phyloP scores from a whole-genome alignment of 192 early-diverging fungal genomes.

The Globomyces pollinis-pini region DNA sequence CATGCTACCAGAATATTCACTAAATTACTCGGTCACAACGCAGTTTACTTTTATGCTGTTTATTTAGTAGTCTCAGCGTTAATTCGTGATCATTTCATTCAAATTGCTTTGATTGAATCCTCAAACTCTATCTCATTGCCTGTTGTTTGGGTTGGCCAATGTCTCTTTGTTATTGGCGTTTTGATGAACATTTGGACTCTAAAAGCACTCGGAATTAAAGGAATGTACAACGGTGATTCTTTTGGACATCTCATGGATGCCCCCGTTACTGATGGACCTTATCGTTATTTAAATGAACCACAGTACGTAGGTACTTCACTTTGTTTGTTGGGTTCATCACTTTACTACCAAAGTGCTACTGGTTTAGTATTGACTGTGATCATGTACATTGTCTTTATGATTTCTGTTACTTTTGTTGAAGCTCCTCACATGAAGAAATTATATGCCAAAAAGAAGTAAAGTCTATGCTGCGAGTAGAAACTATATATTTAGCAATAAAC shows the following conservation, averaged over 20 bases:
- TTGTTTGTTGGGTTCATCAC: conserved; percentile 40
- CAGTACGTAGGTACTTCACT: conserved; percentile 52
- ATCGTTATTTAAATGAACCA: conserved; percentile 44
- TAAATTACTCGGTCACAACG: conserved; percentile 34
- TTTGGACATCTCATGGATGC: conserved; percentile 51
- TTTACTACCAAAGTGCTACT: conserved; percentile 39
- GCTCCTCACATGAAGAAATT: conserved; percentile 26
- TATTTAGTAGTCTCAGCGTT: conserved; percentile 45
- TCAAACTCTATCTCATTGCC: conserved; percentile 21
- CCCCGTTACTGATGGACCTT: conserved; percentile 46
- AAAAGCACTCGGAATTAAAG: conserved; percentile 50
- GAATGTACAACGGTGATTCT: conserved; percentile 56
- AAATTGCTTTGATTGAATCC: conserved; percentile 40
- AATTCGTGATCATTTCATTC: conserved; percentile 47
- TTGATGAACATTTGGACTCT: conserved; percentile 50
- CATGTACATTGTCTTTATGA: conserved; percentile 41
- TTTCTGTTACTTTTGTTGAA: conserved; percentile 48
- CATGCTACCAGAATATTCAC: conserved; percentile 29
- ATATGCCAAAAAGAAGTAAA: conserved; percentile 26
- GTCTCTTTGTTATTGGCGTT: conserved; percentile 30
- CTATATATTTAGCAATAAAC: no score
- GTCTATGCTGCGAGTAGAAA: no score
- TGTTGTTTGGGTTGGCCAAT: conserved; percentile 26
- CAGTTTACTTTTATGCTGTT: conserved; percentile 49
- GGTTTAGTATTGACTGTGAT: conserved; percentile 39